Percentiles rank a stretch among this genome's conserved stretches.
Evolutionary conservation across 2,329 filamentous ascomycete genomes (phyloP).

Genomic region (Ophiostoma australiae): DNA sequence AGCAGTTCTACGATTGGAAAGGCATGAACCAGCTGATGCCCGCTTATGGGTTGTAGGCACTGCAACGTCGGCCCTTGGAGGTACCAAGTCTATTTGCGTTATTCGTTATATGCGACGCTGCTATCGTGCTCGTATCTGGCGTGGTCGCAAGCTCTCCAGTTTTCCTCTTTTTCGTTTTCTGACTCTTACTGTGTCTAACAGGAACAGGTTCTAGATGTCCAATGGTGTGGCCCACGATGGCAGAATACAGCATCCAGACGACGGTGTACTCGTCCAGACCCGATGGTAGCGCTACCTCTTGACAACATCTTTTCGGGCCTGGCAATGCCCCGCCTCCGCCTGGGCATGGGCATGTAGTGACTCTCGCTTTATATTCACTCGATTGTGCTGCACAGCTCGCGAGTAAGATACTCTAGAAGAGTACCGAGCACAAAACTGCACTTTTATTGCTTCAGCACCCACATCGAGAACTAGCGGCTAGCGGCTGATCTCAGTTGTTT

Average conservation of each 20-base stretch:
- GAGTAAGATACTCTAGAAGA: too few relatives aligned
- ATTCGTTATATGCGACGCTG: not conserved
- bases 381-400: too few relatives aligned
- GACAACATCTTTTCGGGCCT: not conserved
- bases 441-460: not conserved
- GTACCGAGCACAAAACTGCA: not conserved
- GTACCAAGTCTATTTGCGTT: constrained; percentile 5
- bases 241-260: not conserved
- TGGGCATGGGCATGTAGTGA: not conserved
- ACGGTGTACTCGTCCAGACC: not conserved
- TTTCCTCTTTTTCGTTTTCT: too few relatives aligned
- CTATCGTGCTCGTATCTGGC: constrained; percentile 5
- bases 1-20: not conserved
- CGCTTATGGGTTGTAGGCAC: not conserved
- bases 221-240: too few relatives aligned
- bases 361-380: not conserved
- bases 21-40: not conserved
- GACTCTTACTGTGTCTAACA: not conserved
- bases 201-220: too few relatives aligned
- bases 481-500: not conserved
- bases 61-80: not conserved
- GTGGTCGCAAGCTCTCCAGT: not conserved
- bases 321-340: not conserved
- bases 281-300: not conserved
- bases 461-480: not conserved